Evolutionary conservation across 106 monocot species (phyloP).

Genomic region (Xerophyta viscosa): DNA sequence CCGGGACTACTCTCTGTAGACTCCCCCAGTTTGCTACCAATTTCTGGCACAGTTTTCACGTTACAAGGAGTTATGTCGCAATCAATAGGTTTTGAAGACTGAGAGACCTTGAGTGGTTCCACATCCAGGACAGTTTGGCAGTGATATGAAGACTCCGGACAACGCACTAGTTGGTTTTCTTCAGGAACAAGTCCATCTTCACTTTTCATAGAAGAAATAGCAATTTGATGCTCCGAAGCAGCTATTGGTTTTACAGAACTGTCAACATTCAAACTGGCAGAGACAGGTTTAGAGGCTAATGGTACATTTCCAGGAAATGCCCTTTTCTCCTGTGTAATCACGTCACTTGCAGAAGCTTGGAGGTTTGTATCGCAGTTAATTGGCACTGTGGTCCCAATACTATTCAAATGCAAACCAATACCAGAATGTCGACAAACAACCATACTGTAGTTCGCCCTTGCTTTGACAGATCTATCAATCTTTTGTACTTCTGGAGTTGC

Average conservation of each 20-base stretch:
- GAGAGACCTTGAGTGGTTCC: slow-evolving; percentile 4
- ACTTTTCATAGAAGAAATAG: slow-evolving; percentile 9
- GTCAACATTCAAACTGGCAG: not conserved
- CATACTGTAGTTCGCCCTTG: slow-evolving; percentile 7
- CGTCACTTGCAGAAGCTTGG: slow-evolving; percentile 11
- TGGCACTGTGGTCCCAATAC: slow-evolving; percentile 21
- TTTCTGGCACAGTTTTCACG: slow-evolving; percentile 16
- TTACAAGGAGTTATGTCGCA: slow-evolving; percentile 20
- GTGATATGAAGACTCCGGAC: slow-evolving; percentile 11
- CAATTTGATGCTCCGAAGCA: slow-evolving; percentile 13
- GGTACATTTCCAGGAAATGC: slow-evolving; percentile 1
- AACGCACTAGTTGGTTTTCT: slow-evolving; percentile 10
- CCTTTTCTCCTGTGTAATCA: slow-evolving; percentile 2
- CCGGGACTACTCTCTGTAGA: slow-evolving; percentile 31
- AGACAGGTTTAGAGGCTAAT: not conserved
- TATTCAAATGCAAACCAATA: slow-evolving; percentile 63
- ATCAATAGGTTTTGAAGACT: slow-evolving; percentile 13
- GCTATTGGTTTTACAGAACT: slow-evolving; percentile 4
- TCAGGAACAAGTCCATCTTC: slow-evolving; percentile 2
- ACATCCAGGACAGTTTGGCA: slow-evolving; percentile 11
- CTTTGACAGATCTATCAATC: slow-evolving; percentile 7
- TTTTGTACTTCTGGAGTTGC: not conserved
- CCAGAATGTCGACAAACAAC: slow-evolving; percentile 29
- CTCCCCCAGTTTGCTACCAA: slow-evolving; percentile 15
- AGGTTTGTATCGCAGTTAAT: slow-evolving; percentile 5